A percentile compares a stretch with the other conserved stretches of the same genome.
phyloP scores from a whole-genome alignment of 208 protist genomes.

The Acanthamoeba culbertsoni region DNA sequence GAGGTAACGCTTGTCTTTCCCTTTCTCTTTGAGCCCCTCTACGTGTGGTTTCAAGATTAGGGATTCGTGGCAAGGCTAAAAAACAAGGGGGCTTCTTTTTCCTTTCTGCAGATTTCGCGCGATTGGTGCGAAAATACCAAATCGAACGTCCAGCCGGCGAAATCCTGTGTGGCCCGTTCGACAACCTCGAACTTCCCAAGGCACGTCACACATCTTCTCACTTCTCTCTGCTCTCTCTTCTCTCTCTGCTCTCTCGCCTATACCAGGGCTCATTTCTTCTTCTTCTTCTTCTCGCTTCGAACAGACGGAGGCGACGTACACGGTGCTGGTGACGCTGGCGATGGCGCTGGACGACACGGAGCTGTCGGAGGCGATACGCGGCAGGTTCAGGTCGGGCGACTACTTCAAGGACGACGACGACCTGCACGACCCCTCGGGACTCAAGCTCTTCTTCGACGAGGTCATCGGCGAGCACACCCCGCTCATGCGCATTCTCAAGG shows the following conservation, averaged over 20 bases:
- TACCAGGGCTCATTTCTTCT: not conserved
- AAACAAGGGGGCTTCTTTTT: not conserved
- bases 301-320: slow-evolving; percentile 2
- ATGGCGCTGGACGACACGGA: slow-evolving; percentile 1
- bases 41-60: too few species aligned
- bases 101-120: not conserved
- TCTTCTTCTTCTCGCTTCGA: not conserved
- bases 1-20: not conserved
- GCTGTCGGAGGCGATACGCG: not conserved
- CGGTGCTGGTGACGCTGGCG: not conserved
- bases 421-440: not conserved
- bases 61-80: not conserved
- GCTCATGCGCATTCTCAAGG: slow-evolving; percentile 27
- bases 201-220: too few species aligned
- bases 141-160: slow-evolving; percentile 12
- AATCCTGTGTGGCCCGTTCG: not conserved
- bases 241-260: too few species aligned
- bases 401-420: not conserved
- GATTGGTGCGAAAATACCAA: not conserved
- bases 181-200: not conserved
- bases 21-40: too few species aligned
- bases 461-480: not conserved
- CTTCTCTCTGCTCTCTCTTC: too few species aligned
- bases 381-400: not conserved
- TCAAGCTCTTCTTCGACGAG: not conserved